These are phyloP conservation scores for Zygosaccharomyces rouxii DNA, from an alignment of 805 yeast species.

Conservation along the genomic window DNA sequence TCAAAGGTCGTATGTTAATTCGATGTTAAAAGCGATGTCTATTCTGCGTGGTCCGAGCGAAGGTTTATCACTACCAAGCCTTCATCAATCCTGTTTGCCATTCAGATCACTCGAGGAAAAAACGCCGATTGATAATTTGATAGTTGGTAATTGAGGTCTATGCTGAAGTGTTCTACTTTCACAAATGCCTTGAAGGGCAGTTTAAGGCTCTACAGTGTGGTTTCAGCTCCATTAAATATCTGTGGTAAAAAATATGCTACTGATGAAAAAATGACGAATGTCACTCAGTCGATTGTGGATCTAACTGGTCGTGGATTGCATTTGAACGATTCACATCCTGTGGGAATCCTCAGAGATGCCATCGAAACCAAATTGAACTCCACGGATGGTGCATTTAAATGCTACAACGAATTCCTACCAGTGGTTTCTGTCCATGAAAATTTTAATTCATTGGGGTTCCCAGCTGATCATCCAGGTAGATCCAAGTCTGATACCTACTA, in stretches of 20 bases:
- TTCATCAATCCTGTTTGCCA: background rate
- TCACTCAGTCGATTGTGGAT: constrained; percentile 65
- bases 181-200: constrained; percentile 1
- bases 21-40: background rate
- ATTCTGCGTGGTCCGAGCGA: background rate
- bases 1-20: background rate
- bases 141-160: background rate
- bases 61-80: background rate
- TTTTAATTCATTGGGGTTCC: constrained; percentile 90
- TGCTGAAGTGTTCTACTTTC: background rate
- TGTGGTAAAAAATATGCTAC: constrained; percentile 50
- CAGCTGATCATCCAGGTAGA: constrained; percentile 89
- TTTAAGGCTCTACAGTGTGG: background rate
- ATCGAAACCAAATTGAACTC: constrained; percentile 64
- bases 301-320: constrained; percentile 73
- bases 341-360: constrained; percentile 74
- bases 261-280: constrained; percentile 76
- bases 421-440: constrained; percentile 78
- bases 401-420: constrained; percentile 73
- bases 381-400: constrained; percentile 60
- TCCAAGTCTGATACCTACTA: constrained; percentile 91
- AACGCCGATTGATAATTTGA: background rate
- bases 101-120: background rate
- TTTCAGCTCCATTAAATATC: constrained; percentile 25
- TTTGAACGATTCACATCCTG: constrained; percentile 72